Evolutionary conservation across 2,329 filamentous ascomycete species (phyloP), one percentile per base, ranked within the genome.

Genomic region (Aureobasidium sp.): DNA sequence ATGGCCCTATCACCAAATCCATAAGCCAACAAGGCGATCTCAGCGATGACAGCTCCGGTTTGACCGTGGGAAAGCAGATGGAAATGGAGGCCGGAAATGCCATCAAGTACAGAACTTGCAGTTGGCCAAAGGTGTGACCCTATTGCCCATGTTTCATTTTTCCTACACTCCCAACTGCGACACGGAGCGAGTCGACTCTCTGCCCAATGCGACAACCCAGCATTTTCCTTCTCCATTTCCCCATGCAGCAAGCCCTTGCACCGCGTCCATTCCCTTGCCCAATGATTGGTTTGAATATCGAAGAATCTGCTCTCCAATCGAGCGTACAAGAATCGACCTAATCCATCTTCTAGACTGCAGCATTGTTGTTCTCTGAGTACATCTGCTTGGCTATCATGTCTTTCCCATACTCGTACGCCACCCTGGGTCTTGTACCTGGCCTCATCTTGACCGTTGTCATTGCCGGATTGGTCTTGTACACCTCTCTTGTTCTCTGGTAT

Each of bases 341-440:
- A 63, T 62, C 46, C 15, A 32, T 50, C 15, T 41, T 46, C 36
- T 69, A 88, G 88, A 96, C 92, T 59, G 91, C 92, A 0, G 91
- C 88, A 1, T 75, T 96, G 68, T 84, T 97, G 57, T 96, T 97
- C 76, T 94, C 90, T 56, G 92, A 97, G 79, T 97, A 97, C 74
- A 97, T 97, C 64, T 96, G 91, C 73, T 78, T 97, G 75, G 84
- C 84, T 26, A 96, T 96, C 72, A 96, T 97, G 91, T 95, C 90
- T 56, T 97, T 97, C 68, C 92, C 92, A 0, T 96, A 89, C 82
- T 96, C 91, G 0, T 97, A 97, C 75, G 90, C 90, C 47, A 78
- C 93, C 32, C 83, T 97, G 8, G 92, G 92, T 8, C 82, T 97
- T 17, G 90, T 96, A 0, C 91, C 92, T 0, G 91, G 89, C 27